Evolutionary conservation across 1,284 basidiomycete species (phyloP), one percentile per base, ranked within the genome.

Genomic region (Peniophora sp.): DNA sequence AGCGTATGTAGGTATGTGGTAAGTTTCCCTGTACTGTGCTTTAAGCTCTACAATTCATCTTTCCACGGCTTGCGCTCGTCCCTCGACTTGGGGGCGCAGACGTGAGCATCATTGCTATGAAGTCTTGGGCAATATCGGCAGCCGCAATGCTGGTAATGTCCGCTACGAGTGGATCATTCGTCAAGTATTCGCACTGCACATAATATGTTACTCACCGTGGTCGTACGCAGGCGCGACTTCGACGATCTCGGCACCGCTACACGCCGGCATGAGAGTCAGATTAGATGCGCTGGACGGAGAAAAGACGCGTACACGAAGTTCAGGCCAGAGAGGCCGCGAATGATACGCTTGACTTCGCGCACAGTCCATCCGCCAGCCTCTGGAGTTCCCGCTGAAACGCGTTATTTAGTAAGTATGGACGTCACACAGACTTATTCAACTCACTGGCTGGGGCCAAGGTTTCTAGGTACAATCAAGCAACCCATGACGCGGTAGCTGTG

Each of bases 181-280:
- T 12, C 20, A 12, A 19, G 14, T 9, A 14, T 48, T 23, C 17
- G 22, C 9, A 23, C 17, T 24, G 20, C 12, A 6, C n/a, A 16
- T 47, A n/a, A n/a, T n/a, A 11, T n/a, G 27, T 11, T n/a, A 32
- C 39, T 12, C 56, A 68, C 5, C n/a, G 47, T 73, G 70, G 80
- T 90, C 87, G 59, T 89, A 90, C n/a, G 85, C 80, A 23, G 89
- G 87, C 3, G 87, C 71, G n/a, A 90, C 87, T 65, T 90, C 88
- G 20, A 90, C 88, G 47, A 91, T 70, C 61, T 89, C 85, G 1
- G 81, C 83, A 46, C 86, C 83, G 36, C 82, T 84, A 60, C 19
- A 48, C 16, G 22, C 38, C 38, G 16, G 51, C 39, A 41, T 35
- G 45, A 19, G 12, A 14, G 25, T 27, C 27, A n/a, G 19, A n/a